Evolutionary conservation across 768 basidiomycete genomes (phyloP), one percentile per base, ranked within the genome.

Genomic region (Crassisporium funariophilum): DNA sequence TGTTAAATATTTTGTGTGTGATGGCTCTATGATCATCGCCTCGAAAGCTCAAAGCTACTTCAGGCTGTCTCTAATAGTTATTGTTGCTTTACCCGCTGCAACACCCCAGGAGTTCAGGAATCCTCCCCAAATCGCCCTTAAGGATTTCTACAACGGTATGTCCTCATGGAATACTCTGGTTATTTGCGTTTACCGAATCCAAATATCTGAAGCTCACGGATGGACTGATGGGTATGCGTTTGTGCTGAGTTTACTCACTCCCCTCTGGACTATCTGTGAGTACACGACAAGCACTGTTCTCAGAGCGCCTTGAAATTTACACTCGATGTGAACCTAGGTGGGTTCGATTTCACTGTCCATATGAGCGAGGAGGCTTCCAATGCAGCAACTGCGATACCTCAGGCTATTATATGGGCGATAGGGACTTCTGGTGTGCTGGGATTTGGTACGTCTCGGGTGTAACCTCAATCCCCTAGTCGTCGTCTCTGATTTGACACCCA

Each of bases 351-450:
- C 0, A 73, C 71, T 40, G 79, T 86, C 0, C 84, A 86, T 52
- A 84, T 88, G 45, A 83, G 81, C 41, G 85, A 86, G 58, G 85
- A 86, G 59, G 83, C 83, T 1, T 72, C 76, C 0, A 90, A 90
- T 53, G 86, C 87, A 0, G 76, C 79, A 13, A 71, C 69, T 0
- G 84, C 83, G 19, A 82, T 88, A 3, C 87, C 86, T 1, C 84
- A 77, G 74, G 84, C 83, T 8, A 86, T 88, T 36, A 74, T 78
- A 24, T 61, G 63, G 40, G 77, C 86, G 1, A 76, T 77, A 34
- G 76, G 68, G 7, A 76, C 81, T 33, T 77, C 78, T 25, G 78
- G 79, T 36, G 52, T 83, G 10, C 70, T 85, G 11, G 84, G 84
- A 25, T 81, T 74, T 71, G 81, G 84, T 83, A 58, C 16, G 75